phyloP scores from a whole-genome alignment of 306 rosid genomes.

The Fragaria nilgerrensis region DNA sequence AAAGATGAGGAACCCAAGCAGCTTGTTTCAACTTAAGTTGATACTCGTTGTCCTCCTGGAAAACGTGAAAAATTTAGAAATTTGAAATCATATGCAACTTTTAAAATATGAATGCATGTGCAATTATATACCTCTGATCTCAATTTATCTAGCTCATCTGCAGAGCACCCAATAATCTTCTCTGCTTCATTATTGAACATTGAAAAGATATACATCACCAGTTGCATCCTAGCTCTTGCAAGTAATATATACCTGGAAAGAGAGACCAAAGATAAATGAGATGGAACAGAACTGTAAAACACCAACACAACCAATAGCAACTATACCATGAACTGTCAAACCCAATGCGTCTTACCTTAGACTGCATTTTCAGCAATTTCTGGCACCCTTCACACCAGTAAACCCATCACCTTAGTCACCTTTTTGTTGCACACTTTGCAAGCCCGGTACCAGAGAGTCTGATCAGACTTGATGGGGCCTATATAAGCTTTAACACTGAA shows the following conservation, averaged over 20 bases:
- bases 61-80: neutral
- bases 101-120: neutral
- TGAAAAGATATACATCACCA: slow-evolving; percentile 60
- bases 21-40: slow-evolving; percentile 65
- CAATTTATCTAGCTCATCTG: slow-evolving; percentile 66
- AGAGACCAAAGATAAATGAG: neutral
- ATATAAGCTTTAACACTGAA: slow-evolving; percentile 69
- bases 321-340: neutral
- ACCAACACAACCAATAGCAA: neutral
- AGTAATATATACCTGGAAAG: slow-evolving; percentile 59
- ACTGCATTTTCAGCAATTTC: slow-evolving; percentile 63
- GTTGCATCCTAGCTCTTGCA: slow-evolving; percentile 57
- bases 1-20: slow-evolving; percentile 77
- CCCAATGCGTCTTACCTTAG: slow-evolving; percentile 42
- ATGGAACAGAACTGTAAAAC: neutral
- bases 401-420: slow-evolving; percentile 65
- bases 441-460: slow-evolving; percentile 90
- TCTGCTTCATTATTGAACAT: slow-evolving; percentile 77
- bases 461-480: slow-evolving; percentile 73
- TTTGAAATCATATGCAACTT: neutral
- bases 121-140: slow-evolving; percentile 54
- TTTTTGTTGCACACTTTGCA: slow-evolving; percentile 88
- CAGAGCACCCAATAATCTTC: slow-evolving; percentile 74
- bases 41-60: slow-evolving; percentile 55
- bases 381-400: slow-evolving; percentile 95